A percentile compares a stretch with the other conserved stretches of the same genome.
phyloP scores from a whole-genome alignment of 768 basidiomycete genomes.

The Cystofilobasidium bisporidii region DNA sequence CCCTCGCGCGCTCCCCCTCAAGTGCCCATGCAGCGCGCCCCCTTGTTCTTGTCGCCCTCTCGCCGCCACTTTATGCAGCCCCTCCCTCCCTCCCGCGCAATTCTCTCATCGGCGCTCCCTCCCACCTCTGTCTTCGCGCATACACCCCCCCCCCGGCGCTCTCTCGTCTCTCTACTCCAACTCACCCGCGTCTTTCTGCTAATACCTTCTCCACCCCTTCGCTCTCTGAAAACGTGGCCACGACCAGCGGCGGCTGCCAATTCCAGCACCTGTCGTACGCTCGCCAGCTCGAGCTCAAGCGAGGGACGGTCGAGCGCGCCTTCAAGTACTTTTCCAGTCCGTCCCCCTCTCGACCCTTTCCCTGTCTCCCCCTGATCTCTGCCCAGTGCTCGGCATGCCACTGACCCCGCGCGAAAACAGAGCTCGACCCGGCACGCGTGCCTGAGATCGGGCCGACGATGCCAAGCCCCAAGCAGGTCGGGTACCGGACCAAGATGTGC shows the following conservation, averaged over 20 bases:
- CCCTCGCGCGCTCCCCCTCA: no score
- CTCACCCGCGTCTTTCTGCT: no score
- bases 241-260: conserved; percentile 62
- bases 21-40: no score
- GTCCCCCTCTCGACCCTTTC: conserved; percentile 28
- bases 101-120: no score
- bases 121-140: no score
- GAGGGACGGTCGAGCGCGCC: conserved; percentile 72
- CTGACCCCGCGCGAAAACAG: conserved; percentile 37
- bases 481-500: conserved; percentile 81
- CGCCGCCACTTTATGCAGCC: background rate
- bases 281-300: conserved; percentile 74
- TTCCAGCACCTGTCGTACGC: conserved; percentile 89
- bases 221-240: no score
- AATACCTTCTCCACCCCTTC: no score
- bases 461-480: conserved; percentile 78
- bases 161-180: no score
- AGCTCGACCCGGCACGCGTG: conserved; percentile 49
- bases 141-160: no score
- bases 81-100: background rate
- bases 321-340: conserved; percentile 64
- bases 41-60: no score
- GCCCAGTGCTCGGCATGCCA: background rate
- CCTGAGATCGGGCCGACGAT: conserved; percentile 66
- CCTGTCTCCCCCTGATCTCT: conserved; percentile 19